Base-by-base conservation (phyloP, 768 basidiomycete species). In the Bullera alba region DNA sequence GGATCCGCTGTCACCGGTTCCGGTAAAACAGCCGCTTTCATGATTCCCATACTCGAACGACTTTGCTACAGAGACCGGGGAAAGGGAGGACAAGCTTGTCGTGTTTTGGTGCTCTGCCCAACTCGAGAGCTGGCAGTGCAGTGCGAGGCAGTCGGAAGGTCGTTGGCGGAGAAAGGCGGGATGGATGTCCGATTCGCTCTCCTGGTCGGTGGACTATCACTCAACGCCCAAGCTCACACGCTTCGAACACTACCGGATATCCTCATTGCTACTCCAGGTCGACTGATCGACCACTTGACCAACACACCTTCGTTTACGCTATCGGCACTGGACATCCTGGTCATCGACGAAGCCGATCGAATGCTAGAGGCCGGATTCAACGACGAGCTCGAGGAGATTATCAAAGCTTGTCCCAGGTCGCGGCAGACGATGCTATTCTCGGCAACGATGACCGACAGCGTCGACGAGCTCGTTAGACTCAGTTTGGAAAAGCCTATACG, bases 381-480 rank as follows among this genome's bases (percentile, higher is more conserved):
- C 5, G 95, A 92, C 70, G 95, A 97, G 71, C 77, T 99, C 28
- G 76, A 81, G 16, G 95, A 99, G 74, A 95, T 99, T 61, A 83
- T 97, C 74, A 84, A 83, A 62, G 80, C 86, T 16, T 95, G 91
- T 68, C 91, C 91, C 1, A 53, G 72, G 47, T 69, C 67, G 14
- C 81, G 95, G 30, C 95, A 97, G 70, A 97, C 95, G 3, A 93
- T 99, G 90, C 78, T 99, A 30, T 99, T 99, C 74, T 95, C 91
- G 0, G 95, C 95, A 2, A 99, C 95, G 1, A 97, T 97, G 86
- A 96, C 92, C 3, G 95, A 99, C 72, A 85, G 86, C 1, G 86
- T 97, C 7, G 88, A 95, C 61, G 85, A 91, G 65, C 80, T 99
- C 42, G 86, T 97, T 50, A 83, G 83, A 65, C 85, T 97, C 79